Percentiles rank a stretch among this genome's conserved stretches.
Conservation (phyloP, 2,329 filamentous ascomycete species). For the Lachnellula subtilissima region DNA sequence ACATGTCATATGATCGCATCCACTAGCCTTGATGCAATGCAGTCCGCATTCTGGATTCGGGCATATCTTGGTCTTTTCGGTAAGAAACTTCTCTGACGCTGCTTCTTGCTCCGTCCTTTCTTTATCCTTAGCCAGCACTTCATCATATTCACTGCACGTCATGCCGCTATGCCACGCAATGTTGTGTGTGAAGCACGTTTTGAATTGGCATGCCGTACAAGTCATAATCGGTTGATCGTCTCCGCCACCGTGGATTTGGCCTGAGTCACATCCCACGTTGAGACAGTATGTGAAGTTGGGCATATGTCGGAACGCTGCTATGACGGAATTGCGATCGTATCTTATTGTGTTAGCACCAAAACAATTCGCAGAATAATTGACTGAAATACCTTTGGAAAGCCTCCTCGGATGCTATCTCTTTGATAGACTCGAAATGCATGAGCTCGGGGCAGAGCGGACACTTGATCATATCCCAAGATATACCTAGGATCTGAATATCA, state of each 20-base stretch:
- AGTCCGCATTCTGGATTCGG: slow-evolving; percentile 4
- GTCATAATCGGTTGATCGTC: slow-evolving; percentile 37
- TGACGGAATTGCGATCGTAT: slow-evolving; percentile 41
- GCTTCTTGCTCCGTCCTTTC: slow-evolving; percentile 8
- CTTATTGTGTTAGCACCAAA: slow-evolving; percentile 18
- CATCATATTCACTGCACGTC: slow-evolving; percentile 41
- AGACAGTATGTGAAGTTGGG: slow-evolving; percentile 51
- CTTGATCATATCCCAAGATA: slow-evolving; percentile 41
- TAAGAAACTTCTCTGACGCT: slow-evolving; percentile 2
- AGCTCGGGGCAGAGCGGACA: slow-evolving; percentile 48
- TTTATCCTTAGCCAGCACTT: neutral
- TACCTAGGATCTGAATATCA: slow-evolving; percentile 9
- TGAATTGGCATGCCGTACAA: slow-evolving; percentile 37
- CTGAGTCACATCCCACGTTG: slow-evolving; percentile 42
- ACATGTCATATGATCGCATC: slow-evolving; percentile 23
- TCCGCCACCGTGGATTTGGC: slow-evolving; percentile 46
- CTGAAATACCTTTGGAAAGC: slow-evolving; percentile 38
- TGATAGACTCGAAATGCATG: slow-evolving; percentile 42
- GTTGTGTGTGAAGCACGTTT: slow-evolving; percentile 41
- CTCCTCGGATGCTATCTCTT: slow-evolving; percentile 39
- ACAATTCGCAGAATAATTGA: neutral
- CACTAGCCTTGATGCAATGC: slow-evolving; percentile 6
- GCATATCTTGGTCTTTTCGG: slow-evolving; percentile 4
- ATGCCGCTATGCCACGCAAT: slow-evolving; percentile 37
- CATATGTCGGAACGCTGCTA: slow-evolving; percentile 39